Evolutionary conservation across 345 rosid species (phyloP).

Genomic region (Eucalyptus sp.): DNA sequence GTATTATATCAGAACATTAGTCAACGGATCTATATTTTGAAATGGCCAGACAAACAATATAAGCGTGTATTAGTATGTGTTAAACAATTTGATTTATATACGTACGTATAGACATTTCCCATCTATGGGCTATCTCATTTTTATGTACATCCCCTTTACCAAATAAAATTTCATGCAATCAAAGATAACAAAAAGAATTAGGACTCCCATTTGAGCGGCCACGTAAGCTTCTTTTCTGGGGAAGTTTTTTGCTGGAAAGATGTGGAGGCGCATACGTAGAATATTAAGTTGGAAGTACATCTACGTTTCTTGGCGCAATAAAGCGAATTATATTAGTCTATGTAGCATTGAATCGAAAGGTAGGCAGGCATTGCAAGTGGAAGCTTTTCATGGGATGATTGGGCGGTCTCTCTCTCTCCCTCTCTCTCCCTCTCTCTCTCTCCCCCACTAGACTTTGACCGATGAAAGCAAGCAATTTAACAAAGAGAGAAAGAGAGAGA

Average conservation of each 20-base stretch:
- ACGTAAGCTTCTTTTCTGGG: neutral
- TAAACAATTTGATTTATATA: neutral
- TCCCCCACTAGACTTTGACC: neutral
- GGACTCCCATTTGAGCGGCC: neutral
- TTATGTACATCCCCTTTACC: neutral
- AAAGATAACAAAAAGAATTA: neutral
- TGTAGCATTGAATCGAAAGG: neutral
- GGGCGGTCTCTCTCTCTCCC: slow-evolving; percentile 27
- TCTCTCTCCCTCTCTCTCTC: neutral
- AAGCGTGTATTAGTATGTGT: neutral
- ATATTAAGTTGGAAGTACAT: neutral
- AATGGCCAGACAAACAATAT: neutral
- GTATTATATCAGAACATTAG: neutral
- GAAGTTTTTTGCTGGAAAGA: neutral
- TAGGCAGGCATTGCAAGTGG: slow-evolving; percentile 33
- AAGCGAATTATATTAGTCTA: neutral
- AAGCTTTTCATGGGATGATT: slow-evolving; percentile 39
- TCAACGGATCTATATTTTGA: neutral
- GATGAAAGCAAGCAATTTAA: neutral
- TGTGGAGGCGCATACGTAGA: neutral
- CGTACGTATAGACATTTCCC: neutral
- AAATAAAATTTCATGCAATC: neutral
- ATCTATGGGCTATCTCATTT: neutral
- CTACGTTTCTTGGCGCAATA: neutral
- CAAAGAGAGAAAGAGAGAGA: neutral